phyloP scores from a whole-genome alignment of 75 land plant species.

The Cupressus sempervirens region DNA sequence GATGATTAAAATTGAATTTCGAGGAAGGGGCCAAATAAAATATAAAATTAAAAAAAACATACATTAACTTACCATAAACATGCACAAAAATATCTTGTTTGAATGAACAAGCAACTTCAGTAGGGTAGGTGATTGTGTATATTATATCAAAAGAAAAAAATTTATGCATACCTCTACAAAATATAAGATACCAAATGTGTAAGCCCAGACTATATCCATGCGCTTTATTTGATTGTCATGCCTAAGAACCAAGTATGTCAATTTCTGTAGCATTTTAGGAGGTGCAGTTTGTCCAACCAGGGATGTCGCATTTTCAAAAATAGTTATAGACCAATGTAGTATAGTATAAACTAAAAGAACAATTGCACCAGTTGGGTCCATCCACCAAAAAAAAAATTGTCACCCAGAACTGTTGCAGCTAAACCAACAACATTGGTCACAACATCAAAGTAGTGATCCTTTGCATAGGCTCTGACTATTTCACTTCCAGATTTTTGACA shows the following conservation, averaged over 20 bases:
- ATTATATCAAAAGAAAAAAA: neutral
- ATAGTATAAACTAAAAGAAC: conserved; percentile 83
- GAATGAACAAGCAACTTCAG: neutral
- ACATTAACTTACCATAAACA: neutral
- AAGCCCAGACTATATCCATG: conserved; percentile 82
- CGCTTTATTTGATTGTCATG: conserved; percentile 52
- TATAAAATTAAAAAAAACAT: neutral
- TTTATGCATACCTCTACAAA: conserved; percentile 69
- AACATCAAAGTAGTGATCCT: conserved; percentile 95
- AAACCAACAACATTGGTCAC: conserved; percentile 80
- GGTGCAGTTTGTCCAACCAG: conserved; percentile 82
- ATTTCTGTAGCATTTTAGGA: conserved; percentile 72
- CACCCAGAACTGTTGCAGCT: conserved; percentile 79
- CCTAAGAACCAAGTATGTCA: conserved; percentile 68
- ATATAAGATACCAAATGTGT: conserved; percentile 78
- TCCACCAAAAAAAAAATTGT: conserved; percentile 87
- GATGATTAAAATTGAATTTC: neutral
- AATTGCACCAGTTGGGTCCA: conserved; percentile 88
- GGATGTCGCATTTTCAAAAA: conserved; percentile 81
- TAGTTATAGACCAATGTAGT: conserved; percentile 76
- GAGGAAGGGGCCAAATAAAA: neutral
- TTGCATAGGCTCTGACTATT: conserved; percentile 82
- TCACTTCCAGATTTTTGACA: conserved; percentile 69
- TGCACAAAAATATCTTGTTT: neutral
- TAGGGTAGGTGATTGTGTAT: neutral